Evolutionary conservation across 805 yeast genomes (phyloP), one percentile per base, ranked within the genome.

Genomic region (Zygosaccharomyces lentus): DNA sequence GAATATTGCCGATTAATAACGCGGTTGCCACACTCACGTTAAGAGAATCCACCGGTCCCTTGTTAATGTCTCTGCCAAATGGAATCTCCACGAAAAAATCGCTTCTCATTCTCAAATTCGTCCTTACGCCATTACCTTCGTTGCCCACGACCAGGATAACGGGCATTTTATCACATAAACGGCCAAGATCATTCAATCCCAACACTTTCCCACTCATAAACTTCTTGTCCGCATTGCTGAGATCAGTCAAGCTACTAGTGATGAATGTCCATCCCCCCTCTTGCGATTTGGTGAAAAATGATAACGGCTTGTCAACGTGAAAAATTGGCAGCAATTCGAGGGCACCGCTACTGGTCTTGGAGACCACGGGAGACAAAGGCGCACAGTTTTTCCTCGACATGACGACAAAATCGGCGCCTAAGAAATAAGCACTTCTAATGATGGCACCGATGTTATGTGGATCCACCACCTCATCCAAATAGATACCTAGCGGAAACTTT

Each of bases 11-110:
- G 6, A 87, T 67, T 40, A 89, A 59, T 24, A 89, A 58, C 1
- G 90, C 93, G 1, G 90, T 76, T 1, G 97, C 96, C 7, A 89
- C 96, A 59, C 93, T 86, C 26, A 87, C 97, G 60, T 89, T 89
- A 58, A 89, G 69, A 25, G 95, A 85, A 59, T 88, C 96, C 31
- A 89, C 81, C 4, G 56, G 45, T 10, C 46, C 42, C 31, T 46
- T 46, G 12, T 29, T 37, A 21, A 38, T 48, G 9, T 25, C 25
- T 17, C 61, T 50, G 2, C 54, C 57, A 16, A 53, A 49, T 1
- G 67, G 67, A 7, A 72, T 64, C 39, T 62, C 63, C 1, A 71
- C 74, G 21, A 65, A 50, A 46, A 57, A 67, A 49, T 83, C 85
- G 41, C 87, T 77, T 54, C 78, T 69, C 43, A 78, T 67, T 49